Evolutionary conservation across 2,329 filamentous ascomycete genomes (phyloP), one percentile per base, ranked within the genome.

Genomic region (Teratosphaeriaceae sp.): DNA sequence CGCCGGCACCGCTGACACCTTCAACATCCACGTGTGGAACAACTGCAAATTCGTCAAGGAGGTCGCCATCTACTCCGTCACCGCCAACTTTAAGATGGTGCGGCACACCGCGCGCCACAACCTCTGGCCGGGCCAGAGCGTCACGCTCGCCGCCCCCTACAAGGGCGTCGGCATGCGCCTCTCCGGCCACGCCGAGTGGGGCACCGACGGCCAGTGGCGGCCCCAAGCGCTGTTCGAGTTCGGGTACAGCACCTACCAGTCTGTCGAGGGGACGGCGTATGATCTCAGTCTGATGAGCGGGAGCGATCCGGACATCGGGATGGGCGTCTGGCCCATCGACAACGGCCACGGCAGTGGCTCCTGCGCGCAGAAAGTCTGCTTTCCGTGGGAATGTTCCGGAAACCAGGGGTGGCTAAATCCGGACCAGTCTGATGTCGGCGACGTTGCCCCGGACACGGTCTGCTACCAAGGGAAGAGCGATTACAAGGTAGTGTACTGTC

Each of bases 171-270:
- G 57, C 26, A 52, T 59, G 53, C 54, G 57, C 21, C 49, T 60
- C 21, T 55, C 52, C 24, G 55, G 48, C 16, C 51, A 56, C 43
- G 56, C 54, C 8, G 53, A 60, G 36, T 52, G 51, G 52, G 53
- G 53, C 18, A 47, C 47, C 8, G 56, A 20, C 2, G 47, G 43
- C 1, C 56, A 58, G 35, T 59, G 57, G 57, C 35, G 47, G 3
- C 12, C 43, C 2, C 56, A 60, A 31, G 50, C 56, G 3, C 49
- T 60, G 2, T 57, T 56, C 47, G 56, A 60, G 33, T 60, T 57
- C 42, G 57, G 57, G 8, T 58, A 57, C 34, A 46, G 44, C 24
- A 34, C 41, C 12, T 53, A 49, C 13, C n/a, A 27, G 24, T 9
- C 7, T 16, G 19, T 40, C 4, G 31, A 47, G 12, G 56, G 56